Evolutionary conservation across 805 yeast species (phyloP).

Genomic region (Saccharomycopsis sp.): DNA sequence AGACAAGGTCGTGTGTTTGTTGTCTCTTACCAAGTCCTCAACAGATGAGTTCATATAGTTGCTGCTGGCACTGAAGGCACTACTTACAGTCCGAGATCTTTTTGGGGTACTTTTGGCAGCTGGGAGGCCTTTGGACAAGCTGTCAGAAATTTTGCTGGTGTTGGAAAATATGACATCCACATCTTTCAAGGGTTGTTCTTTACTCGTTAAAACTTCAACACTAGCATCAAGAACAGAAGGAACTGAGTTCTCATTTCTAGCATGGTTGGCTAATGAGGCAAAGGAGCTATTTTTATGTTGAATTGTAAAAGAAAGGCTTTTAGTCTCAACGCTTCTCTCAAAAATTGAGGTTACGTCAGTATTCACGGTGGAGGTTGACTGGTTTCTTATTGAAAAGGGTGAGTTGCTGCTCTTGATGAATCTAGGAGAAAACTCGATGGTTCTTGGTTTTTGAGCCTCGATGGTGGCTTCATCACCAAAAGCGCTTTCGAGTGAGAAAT

Average conservation of each 20-base stretch:
- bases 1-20: constrained; percentile 10
- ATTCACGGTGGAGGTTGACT: constrained; percentile 7
- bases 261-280: constrained; percentile 4
- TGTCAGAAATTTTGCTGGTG: constrained; percentile 5
- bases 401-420: constrained; percentile 1
- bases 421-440: constrained; percentile 8
- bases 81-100: neutral
- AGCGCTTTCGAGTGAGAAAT: neutral
- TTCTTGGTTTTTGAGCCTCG: constrained; percentile 5
- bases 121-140: neutral
- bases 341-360: constrained; percentile 12
- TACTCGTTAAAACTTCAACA: constrained; percentile 14
- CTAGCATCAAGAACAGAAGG: constrained; percentile 20
- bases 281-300: neutral
- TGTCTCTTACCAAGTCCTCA: constrained; percentile 19
- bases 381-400: constrained; percentile 5
- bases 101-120: neutral
- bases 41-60: constrained; percentile 10
- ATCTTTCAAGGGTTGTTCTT: constrained; percentile 2
- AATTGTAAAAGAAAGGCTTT: constrained; percentile 9
- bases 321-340: constrained; percentile 19
- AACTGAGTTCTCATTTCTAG: constrained; percentile 13
- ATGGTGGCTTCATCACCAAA: neutral
- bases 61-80: neutral
- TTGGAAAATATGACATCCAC: constrained; percentile 8